Conservation (phyloP, 352 stramenopile genomes). For the Phytophthora colocasiae region DNA sequence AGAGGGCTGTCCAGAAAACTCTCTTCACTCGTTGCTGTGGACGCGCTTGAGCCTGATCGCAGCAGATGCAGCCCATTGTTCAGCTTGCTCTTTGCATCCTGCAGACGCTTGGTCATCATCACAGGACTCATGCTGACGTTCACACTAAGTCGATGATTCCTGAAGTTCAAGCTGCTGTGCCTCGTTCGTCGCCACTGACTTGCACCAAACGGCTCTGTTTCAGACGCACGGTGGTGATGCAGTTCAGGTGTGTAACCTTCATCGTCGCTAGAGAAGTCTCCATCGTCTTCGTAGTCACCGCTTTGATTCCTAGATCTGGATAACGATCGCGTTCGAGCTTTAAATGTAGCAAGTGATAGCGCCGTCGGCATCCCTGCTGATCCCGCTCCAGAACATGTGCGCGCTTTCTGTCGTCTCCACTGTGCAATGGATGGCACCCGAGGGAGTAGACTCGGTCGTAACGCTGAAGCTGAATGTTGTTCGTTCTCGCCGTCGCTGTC, state of each 20-base stretch:
- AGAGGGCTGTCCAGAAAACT: slow-evolving; percentile 44
- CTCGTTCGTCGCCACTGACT: slow-evolving; percentile 39
- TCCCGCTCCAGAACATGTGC: slow-evolving; percentile 46
- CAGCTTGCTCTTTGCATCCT: slow-evolving; percentile 41
- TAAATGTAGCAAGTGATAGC: slow-evolving; percentile 41
- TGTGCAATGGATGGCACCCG: slow-evolving; percentile 22
- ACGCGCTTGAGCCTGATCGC: slow-evolving; percentile 56
- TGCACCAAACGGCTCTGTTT: slow-evolving; percentile 22
- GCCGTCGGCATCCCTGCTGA: slow-evolving; percentile 36
- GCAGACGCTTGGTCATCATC: slow-evolving; percentile 39
- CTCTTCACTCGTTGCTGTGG: slow-evolving; percentile 62
- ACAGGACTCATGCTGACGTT: slow-evolving; percentile 34
- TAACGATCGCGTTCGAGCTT: slow-evolving; percentile 42
- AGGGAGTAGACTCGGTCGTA: slow-evolving; percentile 27
- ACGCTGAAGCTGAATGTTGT: slow-evolving; percentile 4
- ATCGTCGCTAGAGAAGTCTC: slow-evolving; percentile 71
- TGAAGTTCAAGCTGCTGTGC: slow-evolving; percentile 36
- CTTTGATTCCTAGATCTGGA: slow-evolving; percentile 32
- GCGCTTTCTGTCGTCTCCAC: slow-evolving; percentile 49
- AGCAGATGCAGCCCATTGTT: slow-evolving; percentile 43
- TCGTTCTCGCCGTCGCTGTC: slow-evolving; percentile 20
- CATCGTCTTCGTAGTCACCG: slow-evolving; percentile 43
- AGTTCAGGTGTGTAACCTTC: slow-evolving; percentile 50
- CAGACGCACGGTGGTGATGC: slow-evolving; percentile 21
- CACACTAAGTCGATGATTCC: slow-evolving; percentile 42